Evolutionary conservation across 805 yeast species (phyloP), one percentile per base, ranked within the genome.

Genomic region (Saturnispora galanensis): DNA sequence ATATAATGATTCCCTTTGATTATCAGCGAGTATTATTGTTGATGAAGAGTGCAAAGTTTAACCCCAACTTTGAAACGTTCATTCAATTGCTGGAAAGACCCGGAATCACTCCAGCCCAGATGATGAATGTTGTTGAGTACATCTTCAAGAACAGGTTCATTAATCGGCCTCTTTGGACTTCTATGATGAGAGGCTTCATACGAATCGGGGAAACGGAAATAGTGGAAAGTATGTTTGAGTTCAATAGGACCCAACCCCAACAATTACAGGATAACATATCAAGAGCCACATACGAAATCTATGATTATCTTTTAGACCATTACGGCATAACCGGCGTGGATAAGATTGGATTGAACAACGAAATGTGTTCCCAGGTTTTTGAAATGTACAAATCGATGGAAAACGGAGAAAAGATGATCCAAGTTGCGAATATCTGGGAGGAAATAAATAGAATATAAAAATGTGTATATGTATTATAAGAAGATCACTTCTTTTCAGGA

Each of bases 401-500:
- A 5, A 29, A 44, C 30, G 47, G 47, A 13, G 34, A 39, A 7
- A 3, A 4, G 10, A 44, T 44, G 47, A 30, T 39, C 39, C 30
- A 39, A 35, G 38, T 39, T 13, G 47, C 39, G 21, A 44, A 44
- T 39, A 30, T 31, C 13, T 39, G 47, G 39, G 43, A 44, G 37
- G 31, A 4, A 35, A 32, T 44, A 43, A 33, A 41, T 33, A 44
- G 31, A 47, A 30, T 35, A 36, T 33, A 28, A 34, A 42, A 39
- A 47, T 45, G 42, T 35, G 35, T 36, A 34, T 46, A 50, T 48
- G 52, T 45, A 50, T 53, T 47, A 52, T 52, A 52, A 51, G 46
- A 46, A 50, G 42, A 41, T 40, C 46, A 30, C 69, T 64, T 55
- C 66, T 57, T 40, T 48, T 49, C 51, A 13, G 46, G 59, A 49